Percentiles rank a stretch among this genome's conserved stretches.
These are phyloP conservation scores for Saccharomycopsis selenospora DNA, from an alignment of 805 yeast genomes.

Conservation along the genomic window DNA sequence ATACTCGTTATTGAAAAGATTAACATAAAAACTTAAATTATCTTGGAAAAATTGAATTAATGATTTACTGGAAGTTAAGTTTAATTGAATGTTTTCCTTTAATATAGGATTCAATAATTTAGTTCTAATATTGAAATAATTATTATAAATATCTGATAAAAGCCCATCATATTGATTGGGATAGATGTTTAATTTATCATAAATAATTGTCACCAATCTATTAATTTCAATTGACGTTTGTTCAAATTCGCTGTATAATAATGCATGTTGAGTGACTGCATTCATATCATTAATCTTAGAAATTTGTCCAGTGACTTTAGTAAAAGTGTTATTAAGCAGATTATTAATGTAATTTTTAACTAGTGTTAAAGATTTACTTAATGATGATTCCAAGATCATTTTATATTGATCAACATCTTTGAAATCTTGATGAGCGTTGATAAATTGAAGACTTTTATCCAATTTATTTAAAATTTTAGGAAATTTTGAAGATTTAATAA, in stretches of 20 bases:
- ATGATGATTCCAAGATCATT: slow-evolving; percentile 72
- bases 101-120: slow-evolving; percentile 32
- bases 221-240: slow-evolving; percentile 35
- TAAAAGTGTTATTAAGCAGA: slow-evolving; percentile 30
- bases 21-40: slow-evolving; percentile 52
- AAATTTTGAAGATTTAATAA: slow-evolving; percentile 48
- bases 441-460: slow-evolving; percentile 61
- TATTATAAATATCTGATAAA: slow-evolving; percentile 53
- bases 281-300: slow-evolving; percentile 24
- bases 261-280: slow-evolving; percentile 49
- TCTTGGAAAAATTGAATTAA: slow-evolving; percentile 57
- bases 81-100: slow-evolving; percentile 33
- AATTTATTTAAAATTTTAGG: slow-evolving; percentile 45
- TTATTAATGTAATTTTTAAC: slow-evolving; percentile 57
- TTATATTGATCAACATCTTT: slow-evolving; percentile 64
- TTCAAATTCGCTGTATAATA: slow-evolving; percentile 59
- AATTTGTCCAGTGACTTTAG: slow-evolving; percentile 28
- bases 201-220: slow-evolving; percentile 23
- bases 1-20: slow-evolving; percentile 54
- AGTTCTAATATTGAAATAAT: slow-evolving; percentile 54
- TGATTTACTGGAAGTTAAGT: slow-evolving; percentile 31
- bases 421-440: slow-evolving; percentile 48
- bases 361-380: slow-evolving; percentile 72
- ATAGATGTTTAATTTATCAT: slow-evolving; percentile 27
- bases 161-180: slow-evolving; percentile 57